These are phyloP conservation scores for Colletotrichum spaethianum DNA, from an alignment of 2,329 filamentous ascomycete species.

Conservation along the genomic window DNA sequence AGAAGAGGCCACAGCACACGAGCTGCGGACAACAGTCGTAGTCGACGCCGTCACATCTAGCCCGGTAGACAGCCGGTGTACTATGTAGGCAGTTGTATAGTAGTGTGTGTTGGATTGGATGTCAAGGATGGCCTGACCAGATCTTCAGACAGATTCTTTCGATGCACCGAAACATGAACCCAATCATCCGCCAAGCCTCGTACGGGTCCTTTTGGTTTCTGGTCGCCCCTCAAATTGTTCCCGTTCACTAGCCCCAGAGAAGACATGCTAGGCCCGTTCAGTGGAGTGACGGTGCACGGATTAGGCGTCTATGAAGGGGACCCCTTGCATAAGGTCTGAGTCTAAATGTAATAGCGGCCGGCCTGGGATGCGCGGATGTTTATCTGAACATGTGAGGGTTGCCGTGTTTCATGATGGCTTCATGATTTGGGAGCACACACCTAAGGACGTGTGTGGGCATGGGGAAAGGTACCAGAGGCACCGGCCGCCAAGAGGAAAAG, in stretches of 20 bases:
- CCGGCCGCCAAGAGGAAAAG: slow-evolving; percentile 20
- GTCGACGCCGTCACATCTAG: background rate
- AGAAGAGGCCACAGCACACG: background rate
- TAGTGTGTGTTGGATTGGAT: background rate
- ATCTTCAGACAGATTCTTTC: slow-evolving; percentile 12
- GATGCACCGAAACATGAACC: slow-evolving; percentile 30
- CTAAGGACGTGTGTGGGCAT: slow-evolving; percentile 16
- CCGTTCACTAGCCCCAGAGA: background rate
- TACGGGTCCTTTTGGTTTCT: no score
- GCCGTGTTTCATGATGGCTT: slow-evolving; percentile 43
- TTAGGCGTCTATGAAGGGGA: slow-evolving; percentile 6
- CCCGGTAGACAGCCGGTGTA: slow-evolving; percentile 8
- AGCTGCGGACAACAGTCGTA: background rate
- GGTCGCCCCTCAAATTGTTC: background rate
- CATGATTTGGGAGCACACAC: slow-evolving; percentile 36
- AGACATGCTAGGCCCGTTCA: background rate
- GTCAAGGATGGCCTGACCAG: slow-evolving; percentile 5
- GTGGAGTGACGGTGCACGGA: slow-evolving; percentile 7
- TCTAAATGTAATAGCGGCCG: slow-evolving; percentile 32
- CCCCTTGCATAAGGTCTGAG: slow-evolving; percentile 26
- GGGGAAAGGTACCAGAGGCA: background rate
- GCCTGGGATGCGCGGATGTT: slow-evolving; percentile 34
- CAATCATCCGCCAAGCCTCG: slow-evolving; percentile 25
- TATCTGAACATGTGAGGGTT: slow-evolving; percentile 40
- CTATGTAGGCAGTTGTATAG: no score